phyloP scores from a whole-genome alignment of 1,139 yeast species.

The Torulaspora globosa region DNA sequence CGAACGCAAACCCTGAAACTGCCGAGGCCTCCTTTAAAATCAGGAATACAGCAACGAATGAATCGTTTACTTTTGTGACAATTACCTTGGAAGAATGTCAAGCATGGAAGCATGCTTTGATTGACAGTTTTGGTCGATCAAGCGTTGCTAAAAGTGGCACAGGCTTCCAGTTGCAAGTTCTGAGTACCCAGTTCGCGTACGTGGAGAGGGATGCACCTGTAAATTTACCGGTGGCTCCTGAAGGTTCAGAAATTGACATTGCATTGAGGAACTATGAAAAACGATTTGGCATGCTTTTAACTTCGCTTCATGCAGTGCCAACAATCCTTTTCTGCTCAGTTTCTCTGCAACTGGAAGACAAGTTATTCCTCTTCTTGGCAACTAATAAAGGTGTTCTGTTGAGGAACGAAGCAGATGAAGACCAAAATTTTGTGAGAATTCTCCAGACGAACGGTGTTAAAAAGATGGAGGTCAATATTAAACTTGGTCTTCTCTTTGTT shows the following conservation, averaged over 20 bases:
- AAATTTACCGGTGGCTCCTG: slow-evolving; percentile 57
- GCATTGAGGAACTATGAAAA: slow-evolving; percentile 40
- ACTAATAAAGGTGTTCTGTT: slow-evolving; percentile 37
- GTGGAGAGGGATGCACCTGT: slow-evolving; percentile 51
- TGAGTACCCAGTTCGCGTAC: slow-evolving; percentile 65
- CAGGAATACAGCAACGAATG: slow-evolving; percentile 47
- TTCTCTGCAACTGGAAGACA: slow-evolving; percentile 39
- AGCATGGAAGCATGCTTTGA: slow-evolving; percentile 57
- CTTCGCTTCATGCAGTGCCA: slow-evolving; percentile 11
- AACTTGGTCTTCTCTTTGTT: slow-evolving; percentile 54
- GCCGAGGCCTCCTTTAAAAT: slow-evolving; percentile 44
- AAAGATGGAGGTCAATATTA: slow-evolving; percentile 59
- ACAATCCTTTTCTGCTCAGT: slow-evolving; percentile 48
- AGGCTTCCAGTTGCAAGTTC: slow-evolving; percentile 51
- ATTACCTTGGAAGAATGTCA: slow-evolving; percentile 51
- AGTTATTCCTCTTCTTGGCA: slow-evolving; percentile 32
- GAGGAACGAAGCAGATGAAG: slow-evolving; percentile 37
- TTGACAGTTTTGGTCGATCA: slow-evolving; percentile 52
- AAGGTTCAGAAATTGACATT: slow-evolving; percentile 59
- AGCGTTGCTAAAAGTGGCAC: slow-evolving; percentile 47
- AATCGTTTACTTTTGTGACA: slow-evolving; percentile 56
- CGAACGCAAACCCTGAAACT: slow-evolving; percentile 19
- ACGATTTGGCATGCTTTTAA: slow-evolving; percentile 23
- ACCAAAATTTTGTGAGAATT: slow-evolving; percentile 47
- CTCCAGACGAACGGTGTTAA: slow-evolving; percentile 51